These are phyloP conservation scores for Asterella californica DNA, from an alignment of 225 moss, liverwort and hornwort genomes.

Conservation along the genomic window DNA sequence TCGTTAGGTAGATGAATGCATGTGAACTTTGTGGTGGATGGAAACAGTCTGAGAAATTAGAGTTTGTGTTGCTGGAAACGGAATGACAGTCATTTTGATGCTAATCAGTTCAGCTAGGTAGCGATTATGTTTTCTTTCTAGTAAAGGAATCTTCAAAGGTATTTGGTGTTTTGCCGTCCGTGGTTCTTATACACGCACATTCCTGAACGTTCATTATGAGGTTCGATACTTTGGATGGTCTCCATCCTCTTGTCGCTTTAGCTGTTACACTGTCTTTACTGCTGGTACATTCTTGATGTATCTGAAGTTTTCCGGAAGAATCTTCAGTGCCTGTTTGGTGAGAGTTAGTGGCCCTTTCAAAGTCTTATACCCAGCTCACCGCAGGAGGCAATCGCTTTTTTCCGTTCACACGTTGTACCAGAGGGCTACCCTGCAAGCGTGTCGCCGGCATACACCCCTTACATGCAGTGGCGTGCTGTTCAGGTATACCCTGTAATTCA, in stretches of 20 bases:
- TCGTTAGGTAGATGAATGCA: no score
- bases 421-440: conserved; percentile 94
- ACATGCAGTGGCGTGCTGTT: conserved; percentile 99
- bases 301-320: not conserved
- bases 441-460: conserved; percentile 88
- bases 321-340: not conserved
- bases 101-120: not conserved
- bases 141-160: not conserved
- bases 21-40: not conserved
- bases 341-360: not conserved
- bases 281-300: not conserved
- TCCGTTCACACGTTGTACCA: conserved; percentile 87
- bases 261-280: not conserved
- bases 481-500: conserved; percentile 49
- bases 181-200: not conserved
- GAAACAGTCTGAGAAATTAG: no score
- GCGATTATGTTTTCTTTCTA: not conserved
- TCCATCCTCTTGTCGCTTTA: no score
- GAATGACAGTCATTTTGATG: not conserved
- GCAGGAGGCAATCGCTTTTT: conserved; percentile 79
- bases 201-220: no score
- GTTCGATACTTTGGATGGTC: no score
- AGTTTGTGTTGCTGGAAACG: not conserved
- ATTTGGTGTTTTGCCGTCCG: not conserved
- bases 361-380: not conserved